Evolutionary conservation across 2,329 filamentous ascomycete species (phyloP).

Genomic region (Aspergillus amoenus): DNA sequence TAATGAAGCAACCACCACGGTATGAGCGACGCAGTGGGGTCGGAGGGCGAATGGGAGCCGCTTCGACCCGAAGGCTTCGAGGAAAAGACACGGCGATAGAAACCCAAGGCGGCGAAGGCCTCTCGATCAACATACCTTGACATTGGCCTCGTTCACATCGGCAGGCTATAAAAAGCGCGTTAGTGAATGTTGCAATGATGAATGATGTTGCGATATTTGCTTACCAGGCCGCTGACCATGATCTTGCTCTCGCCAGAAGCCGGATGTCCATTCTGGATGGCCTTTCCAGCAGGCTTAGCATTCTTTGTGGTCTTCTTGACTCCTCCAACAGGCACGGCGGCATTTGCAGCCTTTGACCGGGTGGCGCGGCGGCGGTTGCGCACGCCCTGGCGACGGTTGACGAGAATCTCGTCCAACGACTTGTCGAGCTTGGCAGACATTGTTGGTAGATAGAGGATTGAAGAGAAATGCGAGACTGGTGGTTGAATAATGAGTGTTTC

Average conservation of each 20-base stretch:
- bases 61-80: slow-evolving; percentile 42
- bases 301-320: slow-evolving; percentile 72
- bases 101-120: slow-evolving; percentile 67
- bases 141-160: slow-evolving; percentile 94
- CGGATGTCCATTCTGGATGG: slow-evolving; percentile 64
- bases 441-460: slow-evolving; percentile 31
- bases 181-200: slow-evolving; percentile 36
- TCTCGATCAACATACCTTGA: slow-evolving; percentile 99
- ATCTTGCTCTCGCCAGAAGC: slow-evolving; percentile 83
- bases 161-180: slow-evolving; percentile 63
- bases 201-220: slow-evolving; percentile 32
- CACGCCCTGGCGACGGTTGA: slow-evolving; percentile 63
- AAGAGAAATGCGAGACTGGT: slow-evolving; percentile 9
- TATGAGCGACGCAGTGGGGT: slow-evolving; percentile 24
- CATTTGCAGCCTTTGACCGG: slow-evolving; percentile 37
- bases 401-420: slow-evolving; percentile 96
- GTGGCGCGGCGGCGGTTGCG: slow-evolving; percentile 47
- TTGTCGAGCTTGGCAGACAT: slow-evolving; percentile 97
- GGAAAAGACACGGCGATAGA: slow-evolving; percentile 62
- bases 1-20: slow-evolving; percentile 26
- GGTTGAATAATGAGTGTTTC: slow-evolving; percentile 6
- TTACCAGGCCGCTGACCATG: slow-evolving; percentile 96
- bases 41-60: slow-evolving; percentile 34
- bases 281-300: slow-evolving; percentile 45
- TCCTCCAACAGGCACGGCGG: slow-evolving; percentile 75